These are phyloP conservation scores for Citrus reticulata DNA, from an alignment of 345 rosid genomes.

Conservation along the genomic window DNA sequence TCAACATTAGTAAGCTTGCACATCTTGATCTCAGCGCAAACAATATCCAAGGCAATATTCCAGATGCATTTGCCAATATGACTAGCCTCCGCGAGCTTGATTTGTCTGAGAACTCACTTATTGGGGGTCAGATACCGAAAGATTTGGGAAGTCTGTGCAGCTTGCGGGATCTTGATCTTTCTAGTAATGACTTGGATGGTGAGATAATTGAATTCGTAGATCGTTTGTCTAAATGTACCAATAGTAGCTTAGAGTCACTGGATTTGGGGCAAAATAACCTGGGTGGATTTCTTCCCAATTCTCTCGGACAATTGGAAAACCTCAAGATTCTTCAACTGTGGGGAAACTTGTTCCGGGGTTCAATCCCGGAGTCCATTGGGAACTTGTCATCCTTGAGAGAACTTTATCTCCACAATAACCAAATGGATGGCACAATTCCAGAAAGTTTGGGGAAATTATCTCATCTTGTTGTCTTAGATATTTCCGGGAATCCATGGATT, in stretches of 20 bases:
- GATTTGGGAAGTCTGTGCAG: slow-evolving; percentile 9
- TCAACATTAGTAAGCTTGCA: no score
- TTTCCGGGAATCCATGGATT: slow-evolving; percentile 6
- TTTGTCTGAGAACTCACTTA: no score
- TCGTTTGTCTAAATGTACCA: slow-evolving; percentile 11
- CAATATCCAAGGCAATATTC: no score
- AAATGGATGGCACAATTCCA: slow-evolving; percentile 17
- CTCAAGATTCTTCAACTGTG: background rate
- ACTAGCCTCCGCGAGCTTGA: no score
- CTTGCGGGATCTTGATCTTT: slow-evolving; percentile 11
- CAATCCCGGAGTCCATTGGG: slow-evolving; percentile 21
- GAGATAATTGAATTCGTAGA: slow-evolving; percentile 4
- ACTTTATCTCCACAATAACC: slow-evolving; percentile 1
- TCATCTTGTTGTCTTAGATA: slow-evolving; percentile 4
- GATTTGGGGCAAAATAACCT: slow-evolving; percentile 19
- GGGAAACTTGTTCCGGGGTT: slow-evolving; percentile 1
- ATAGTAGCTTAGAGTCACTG: slow-evolving; percentile 13
- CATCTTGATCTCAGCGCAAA: no score
- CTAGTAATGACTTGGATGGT: slow-evolving; percentile 10
- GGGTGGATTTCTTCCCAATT: slow-evolving; percentile 15
- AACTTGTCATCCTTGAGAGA: slow-evolving; percentile 11
- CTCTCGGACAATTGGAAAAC: background rate
- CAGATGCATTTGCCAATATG: no score
- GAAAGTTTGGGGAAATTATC: slow-evolving; percentile 8
- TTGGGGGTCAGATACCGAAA: no score